Evolutionary conservation across 1,139 yeast genomes (phyloP), one percentile per base, ranked within the genome.

Genomic region (Magnusiomyces suaveolens): DNA sequence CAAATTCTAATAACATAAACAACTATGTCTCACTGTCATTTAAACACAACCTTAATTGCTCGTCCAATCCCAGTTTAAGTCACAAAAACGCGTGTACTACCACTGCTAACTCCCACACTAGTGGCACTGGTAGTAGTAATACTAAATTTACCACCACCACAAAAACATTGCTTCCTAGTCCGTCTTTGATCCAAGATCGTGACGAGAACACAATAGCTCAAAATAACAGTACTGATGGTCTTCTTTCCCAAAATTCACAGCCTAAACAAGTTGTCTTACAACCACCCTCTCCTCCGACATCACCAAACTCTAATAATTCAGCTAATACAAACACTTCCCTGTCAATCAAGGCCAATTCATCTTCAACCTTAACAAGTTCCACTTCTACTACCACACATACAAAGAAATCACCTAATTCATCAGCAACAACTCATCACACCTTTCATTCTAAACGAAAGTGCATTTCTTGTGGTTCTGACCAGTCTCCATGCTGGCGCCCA

Each of bases 401-500:
- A n/a, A n/a, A n/a, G n/a, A n/a, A n/a, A n/a, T n/a, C n/a, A n/a
- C n/a, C n/a, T n/a, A n/a, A n/a, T n/a, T n/a, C 41, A 36, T 10
- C 10, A 14, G 43, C 59, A 26, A 23, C 50, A 12, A 23, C 43
- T 10, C 36, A 29, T n/a, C 18, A 18, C 21, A 36, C 51, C 1
- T 48, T 39, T 21, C 50, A 33, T 21, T 24, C 51, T 47, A 60
- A 52, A 43, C 62, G 72, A 26, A 59, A 80, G 56, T 92, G 98
- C 68, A 83, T 92, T 38, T 87, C 97, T 3, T 92, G 98, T 71
- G 89, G 90, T 14, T 82, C 94, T 0, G 87, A 84, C 60, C 95
- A 86, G 63, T 87, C 96, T 14, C 98, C 98, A 12, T 92, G 98
- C 70, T 92, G 98, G 98, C 80, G 98, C 67, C 98, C 98, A 1